These are phyloP conservation scores for Citrus sinensis DNA, from an alignment of 345 rosid genomes.

Conservation along the genomic window DNA sequence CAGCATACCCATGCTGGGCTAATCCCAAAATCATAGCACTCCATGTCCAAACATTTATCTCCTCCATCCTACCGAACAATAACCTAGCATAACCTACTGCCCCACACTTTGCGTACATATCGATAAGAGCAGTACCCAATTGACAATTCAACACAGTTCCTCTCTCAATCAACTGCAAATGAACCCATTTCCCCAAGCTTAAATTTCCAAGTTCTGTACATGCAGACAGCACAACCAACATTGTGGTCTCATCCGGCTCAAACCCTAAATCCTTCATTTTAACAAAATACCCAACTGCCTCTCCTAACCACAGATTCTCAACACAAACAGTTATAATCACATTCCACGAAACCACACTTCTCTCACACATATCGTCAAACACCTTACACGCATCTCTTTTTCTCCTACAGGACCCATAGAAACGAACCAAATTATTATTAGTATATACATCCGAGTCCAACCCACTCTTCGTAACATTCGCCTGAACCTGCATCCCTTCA, in stretches of 20 bases:
- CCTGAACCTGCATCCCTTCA: conserved; percentile 71
- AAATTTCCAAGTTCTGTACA: conserved; percentile 56
- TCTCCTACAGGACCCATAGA: conserved; percentile 68
- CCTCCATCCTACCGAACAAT: conserved; percentile 49
- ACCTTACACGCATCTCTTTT: conserved; percentile 46
- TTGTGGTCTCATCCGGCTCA: conserved; percentile 65
- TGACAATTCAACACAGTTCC: conserved; percentile 53
- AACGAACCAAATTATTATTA: conserved; percentile 55
- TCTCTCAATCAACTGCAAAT: conserved; percentile 53
- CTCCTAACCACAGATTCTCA: conserved; percentile 34
- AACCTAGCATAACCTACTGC: conserved; percentile 41
- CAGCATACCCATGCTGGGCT: conserved; percentile 72
- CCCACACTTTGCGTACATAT: conserved; percentile 80
- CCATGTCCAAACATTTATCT: conserved; percentile 86
- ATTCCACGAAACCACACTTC: conserved; percentile 81
- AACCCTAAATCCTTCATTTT: conserved; percentile 49
- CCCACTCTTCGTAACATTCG: conserved; percentile 55
- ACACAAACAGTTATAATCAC: conserved; percentile 58
- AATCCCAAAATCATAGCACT: conserved; percentile 89
- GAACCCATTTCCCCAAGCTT: conserved; percentile 70
- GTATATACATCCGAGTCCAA: conserved; percentile 64
- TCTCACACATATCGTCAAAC: conserved; percentile 69
- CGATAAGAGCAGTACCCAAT: conserved; percentile 80
- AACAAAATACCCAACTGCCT: conserved; percentile 45
- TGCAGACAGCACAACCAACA: conserved; percentile 63